Evolutionary conservation across 495 filamentous ascomycete species (phyloP).

Genomic region (Choiromyces venosus): DNA sequence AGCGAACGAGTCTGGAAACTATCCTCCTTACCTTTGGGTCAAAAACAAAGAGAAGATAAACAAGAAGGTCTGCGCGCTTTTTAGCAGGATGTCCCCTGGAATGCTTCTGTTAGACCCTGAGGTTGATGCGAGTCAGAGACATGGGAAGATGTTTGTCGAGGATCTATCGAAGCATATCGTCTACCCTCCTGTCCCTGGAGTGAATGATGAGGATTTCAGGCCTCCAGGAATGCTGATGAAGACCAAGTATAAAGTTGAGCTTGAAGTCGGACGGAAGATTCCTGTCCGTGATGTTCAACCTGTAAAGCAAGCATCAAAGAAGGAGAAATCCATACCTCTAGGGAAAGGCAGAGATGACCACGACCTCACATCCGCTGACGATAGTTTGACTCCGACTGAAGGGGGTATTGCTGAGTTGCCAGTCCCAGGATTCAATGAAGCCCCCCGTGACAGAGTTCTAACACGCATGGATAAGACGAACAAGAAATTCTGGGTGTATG

Average conservation of each 20-base stretch:
- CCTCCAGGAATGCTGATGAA: constrained; percentile 30
- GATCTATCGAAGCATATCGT: constrained; percentile 5
- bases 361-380: neutral
- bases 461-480: constrained; percentile 30
- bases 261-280: constrained; percentile 30
- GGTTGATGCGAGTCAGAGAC: constrained; percentile 8
- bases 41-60: constrained; percentile 26
- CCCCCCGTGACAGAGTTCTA: constrained; percentile 21
- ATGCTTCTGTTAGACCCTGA: constrained; percentile 13
- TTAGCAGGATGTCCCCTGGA: constrained; percentile 16
- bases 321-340: constrained; percentile 22
- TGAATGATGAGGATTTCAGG: constrained; percentile 32
- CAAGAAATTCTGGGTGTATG: constrained; percentile 38
- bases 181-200: constrained; percentile 31
- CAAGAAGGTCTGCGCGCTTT: constrained; percentile 26
- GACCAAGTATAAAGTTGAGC: constrained; percentile 17
- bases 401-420: constrained; percentile 15
- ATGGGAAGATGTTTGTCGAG: constrained; percentile 9
- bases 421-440: constrained; percentile 28
- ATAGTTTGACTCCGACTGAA: neutral
- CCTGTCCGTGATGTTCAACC: constrained; percentile 14
- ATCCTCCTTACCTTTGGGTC: constrained; percentile 30
- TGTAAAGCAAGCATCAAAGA: constrained; percentile 13
- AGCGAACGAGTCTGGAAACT: constrained; percentile 15
- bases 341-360: constrained; percentile 19